phyloP scores from a whole-genome alignment of 352 stramenopile genomes.

The Peronospora belbahrii region DNA sequence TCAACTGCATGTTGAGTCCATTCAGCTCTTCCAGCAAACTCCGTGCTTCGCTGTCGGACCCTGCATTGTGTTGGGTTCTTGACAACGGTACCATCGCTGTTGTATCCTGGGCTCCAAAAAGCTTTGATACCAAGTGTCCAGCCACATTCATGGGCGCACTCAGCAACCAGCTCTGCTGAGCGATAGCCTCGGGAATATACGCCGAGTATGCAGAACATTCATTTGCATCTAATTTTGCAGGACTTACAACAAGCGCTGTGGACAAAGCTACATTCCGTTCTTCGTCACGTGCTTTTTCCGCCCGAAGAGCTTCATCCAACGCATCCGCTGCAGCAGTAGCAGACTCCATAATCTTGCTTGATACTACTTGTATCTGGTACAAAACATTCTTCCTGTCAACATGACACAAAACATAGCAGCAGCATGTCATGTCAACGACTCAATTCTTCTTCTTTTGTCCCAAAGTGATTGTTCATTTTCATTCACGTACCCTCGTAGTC shows the following conservation, averaged over 20 bases:
- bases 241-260: conserved; percentile 34
- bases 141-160: conserved; percentile 55
- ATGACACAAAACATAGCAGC: neutral
- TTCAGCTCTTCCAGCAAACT: conserved; percentile 80
- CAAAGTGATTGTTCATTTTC: too few species aligned
- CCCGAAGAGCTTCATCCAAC: conserved; percentile 55
- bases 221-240: conserved; percentile 4
- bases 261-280: conserved; percentile 28
- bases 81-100: conserved; percentile 16
- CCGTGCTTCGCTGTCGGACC: conserved; percentile 34
- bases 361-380: conserved; percentile 70
- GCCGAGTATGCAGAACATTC: conserved; percentile 25
- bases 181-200: conserved; percentile 40
- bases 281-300: conserved; percentile 36
- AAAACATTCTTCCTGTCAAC: conserved; percentile 56
- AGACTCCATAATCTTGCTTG: conserved; percentile 62
- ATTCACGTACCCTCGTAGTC: conserved; percentile 45
- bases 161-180: conserved; percentile 58
- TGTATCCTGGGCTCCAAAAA: conserved; percentile 56
- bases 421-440: neutral
- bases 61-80: conserved; percentile 18
- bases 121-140: conserved; percentile 45
- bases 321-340: conserved; percentile 59
- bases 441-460: too few species aligned
- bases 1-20: conserved; percentile 76